phyloP scores from a whole-genome alignment of 495 filamentous ascomycete species.

The Aspergillus nidulans region DNA sequence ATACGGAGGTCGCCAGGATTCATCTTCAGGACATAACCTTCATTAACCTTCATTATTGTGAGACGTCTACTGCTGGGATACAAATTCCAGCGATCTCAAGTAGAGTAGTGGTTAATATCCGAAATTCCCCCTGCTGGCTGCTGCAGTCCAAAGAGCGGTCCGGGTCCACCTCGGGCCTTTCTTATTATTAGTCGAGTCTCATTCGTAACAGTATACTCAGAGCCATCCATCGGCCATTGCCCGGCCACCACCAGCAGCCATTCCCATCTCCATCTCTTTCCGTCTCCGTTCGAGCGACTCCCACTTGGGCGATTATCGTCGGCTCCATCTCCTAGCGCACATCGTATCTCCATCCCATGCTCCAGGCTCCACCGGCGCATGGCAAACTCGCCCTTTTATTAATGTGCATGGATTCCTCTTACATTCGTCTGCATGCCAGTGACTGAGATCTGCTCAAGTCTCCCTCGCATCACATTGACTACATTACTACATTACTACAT shows the following conservation, averaged over 20 bases:
- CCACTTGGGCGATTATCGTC: neutral
- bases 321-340: neutral
- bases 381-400: slow-evolving; percentile 17
- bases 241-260: too few relatives aligned
- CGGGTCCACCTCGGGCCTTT: slow-evolving; percentile 25
- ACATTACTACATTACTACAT: too few relatives aligned
- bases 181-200: slow-evolving; percentile 12
- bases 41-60: neutral
- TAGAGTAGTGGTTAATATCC: too few relatives aligned
- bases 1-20: too few relatives aligned
- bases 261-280: neutral
- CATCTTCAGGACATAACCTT: too few relatives aligned
- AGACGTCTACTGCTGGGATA: neutral
- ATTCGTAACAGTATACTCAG: too few relatives aligned
- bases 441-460: neutral
- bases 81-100: neutral
- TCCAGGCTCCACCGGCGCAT: slow-evolving; percentile 14
- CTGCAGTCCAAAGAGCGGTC: neutral
- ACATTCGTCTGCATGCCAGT: neutral
- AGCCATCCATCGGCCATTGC: too few relatives aligned
- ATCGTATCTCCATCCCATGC: neutral
- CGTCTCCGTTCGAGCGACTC: slow-evolving; percentile 4
- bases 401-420: slow-evolving; percentile 9
- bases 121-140: neutral
- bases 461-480: neutral